Conservation (phyloP, 2,329 filamentous ascomycete species). For the Colletotrichum horii region DNA sequence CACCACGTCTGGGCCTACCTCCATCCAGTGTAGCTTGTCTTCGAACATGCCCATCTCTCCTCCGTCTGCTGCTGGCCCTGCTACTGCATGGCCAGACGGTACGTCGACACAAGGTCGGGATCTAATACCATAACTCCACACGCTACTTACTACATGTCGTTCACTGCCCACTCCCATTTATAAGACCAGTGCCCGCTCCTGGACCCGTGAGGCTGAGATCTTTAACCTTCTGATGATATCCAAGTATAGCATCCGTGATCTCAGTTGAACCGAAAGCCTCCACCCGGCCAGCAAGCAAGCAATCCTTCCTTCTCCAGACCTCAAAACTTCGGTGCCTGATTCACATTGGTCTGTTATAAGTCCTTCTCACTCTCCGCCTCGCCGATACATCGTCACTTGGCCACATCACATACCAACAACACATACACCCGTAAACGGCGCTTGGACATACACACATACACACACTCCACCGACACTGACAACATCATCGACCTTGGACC, state of each 20-base stretch:
- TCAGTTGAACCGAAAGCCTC: slow-evolving; percentile 20
- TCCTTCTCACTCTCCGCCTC: background rate
- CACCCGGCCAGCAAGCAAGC: slow-evolving; percentile 15
- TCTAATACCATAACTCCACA: slow-evolving; percentile 14
- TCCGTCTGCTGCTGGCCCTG: background rate
- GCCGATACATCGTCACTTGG: slow-evolving; percentile 12
- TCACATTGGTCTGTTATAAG: slow-evolving; percentile 17
- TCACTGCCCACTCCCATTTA: slow-evolving; percentile 24
- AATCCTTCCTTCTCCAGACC: slow-evolving; percentile 19
- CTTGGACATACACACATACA: slow-evolving; percentile 7
- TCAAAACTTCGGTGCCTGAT: slow-evolving; percentile 16
- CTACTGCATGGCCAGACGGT: background rate
- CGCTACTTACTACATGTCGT: background rate
- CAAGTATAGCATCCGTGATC: slow-evolving; percentile 24
- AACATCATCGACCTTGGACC: background rate
- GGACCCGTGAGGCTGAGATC: slow-evolving; percentile 24
- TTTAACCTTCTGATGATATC: slow-evolving; percentile 25
- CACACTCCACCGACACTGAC: background rate
- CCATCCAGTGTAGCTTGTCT: slow-evolving; percentile 21
- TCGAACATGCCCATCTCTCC: slow-evolving; percentile 14
- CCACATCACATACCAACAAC: slow-evolving; percentile 7
- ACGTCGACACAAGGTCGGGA: slow-evolving; percentile 16
- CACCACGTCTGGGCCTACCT: slow-evolving; percentile 12
- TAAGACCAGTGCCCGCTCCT: slow-evolving; percentile 23
- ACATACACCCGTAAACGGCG: background rate